Evolutionary conservation across 2,329 filamentous ascomycete species (phyloP).

Genomic region (Penicillium rolfsii): DNA sequence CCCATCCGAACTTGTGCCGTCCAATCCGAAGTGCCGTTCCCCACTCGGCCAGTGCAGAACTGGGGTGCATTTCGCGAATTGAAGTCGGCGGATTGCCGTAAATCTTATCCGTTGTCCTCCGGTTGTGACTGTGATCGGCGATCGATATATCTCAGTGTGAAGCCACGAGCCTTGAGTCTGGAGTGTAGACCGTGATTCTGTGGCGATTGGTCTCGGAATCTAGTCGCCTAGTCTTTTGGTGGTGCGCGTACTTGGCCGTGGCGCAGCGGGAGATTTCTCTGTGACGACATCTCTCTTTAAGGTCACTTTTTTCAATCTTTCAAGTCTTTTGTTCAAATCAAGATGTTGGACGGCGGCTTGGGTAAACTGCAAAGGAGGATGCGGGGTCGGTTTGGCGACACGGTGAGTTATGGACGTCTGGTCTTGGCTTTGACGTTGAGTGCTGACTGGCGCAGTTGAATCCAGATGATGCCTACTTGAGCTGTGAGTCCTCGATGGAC

Average conservation of each 20-base stretch:
- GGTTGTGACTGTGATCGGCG: slow-evolving; percentile 7
- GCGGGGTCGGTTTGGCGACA: slow-evolving; percentile 43
- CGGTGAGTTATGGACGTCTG: slow-evolving; percentile 31
- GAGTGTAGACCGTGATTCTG: neutral
- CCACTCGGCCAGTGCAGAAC: slow-evolving; percentile 25
- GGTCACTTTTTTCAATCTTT: neutral
- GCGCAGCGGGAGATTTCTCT: neutral
- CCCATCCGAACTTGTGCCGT: slow-evolving; percentile 21
- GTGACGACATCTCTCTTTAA: neutral
- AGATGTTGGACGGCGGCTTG: slow-evolving; percentile 27
- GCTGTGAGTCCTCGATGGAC: slow-evolving; percentile 58
- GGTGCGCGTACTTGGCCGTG: neutral
- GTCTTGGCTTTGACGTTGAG: neutral
- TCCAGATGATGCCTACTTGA: slow-evolving; percentile 70
- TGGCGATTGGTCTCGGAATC: neutral
- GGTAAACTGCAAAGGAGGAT: slow-evolving; percentile 42
- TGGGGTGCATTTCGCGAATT: slow-evolving; percentile 15
- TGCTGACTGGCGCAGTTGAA: slow-evolving; percentile 46
- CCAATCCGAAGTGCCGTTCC: slow-evolving; percentile 25
- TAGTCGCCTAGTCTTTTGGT: neutral
- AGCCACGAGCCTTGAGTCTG: neutral
- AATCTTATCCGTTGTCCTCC: slow-evolving; percentile 9
- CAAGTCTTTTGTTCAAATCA: neutral
- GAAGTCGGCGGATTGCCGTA: slow-evolving; percentile 11
- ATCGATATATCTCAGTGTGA: slow-evolving; percentile 5